Conservation (phyloP, 1,284 basidiomycete species). For the Cutaneotrichosporon sp. region DNA sequence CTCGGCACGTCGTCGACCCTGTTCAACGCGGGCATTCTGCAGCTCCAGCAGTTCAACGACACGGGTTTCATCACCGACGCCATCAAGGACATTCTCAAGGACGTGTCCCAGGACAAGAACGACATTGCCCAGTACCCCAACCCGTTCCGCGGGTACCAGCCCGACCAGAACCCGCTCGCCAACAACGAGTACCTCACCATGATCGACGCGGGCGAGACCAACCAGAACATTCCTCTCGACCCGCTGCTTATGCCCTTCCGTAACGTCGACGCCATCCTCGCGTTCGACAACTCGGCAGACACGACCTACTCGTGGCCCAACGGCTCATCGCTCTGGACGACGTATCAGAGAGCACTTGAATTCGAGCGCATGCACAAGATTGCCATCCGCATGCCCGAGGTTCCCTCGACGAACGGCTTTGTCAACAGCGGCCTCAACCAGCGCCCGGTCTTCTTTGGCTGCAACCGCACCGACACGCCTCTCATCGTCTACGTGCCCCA, state of each 20-base stretch:
- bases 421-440: slow-evolving; percentile 53
- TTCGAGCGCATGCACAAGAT: slow-evolving; percentile 30
- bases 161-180: slow-evolving; percentile 42
- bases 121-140: slow-evolving; percentile 51
- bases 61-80: slow-evolving; percentile 36
- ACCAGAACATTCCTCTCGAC: slow-evolving; percentile 53
- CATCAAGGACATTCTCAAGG: slow-evolving; percentile 33
- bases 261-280: slow-evolving; percentile 52
- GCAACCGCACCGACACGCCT: slow-evolving; percentile 47
- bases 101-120: slow-evolving; percentile 42
- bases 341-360: slow-evolving; percentile 30
- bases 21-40: slow-evolving; percentile 33
- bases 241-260: slow-evolving; percentile 52
- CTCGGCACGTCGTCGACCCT: slow-evolving; percentile 49
- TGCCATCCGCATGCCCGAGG: slow-evolving; percentile 45
- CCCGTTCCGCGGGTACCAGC: slow-evolving; percentile 24
- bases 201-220: slow-evolving; percentile 51
- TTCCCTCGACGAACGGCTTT: slow-evolving; percentile 51
- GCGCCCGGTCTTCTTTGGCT: slow-evolving; percentile 50
- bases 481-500: slow-evolving; percentile 50
- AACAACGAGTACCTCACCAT: slow-evolving; percentile 44
- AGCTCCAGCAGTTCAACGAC: slow-evolving; percentile 30
- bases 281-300: slow-evolving; percentile 54
- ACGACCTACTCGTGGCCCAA: slow-evolving; percentile 53
- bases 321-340: slow-evolving; percentile 48